Conservation (phyloP, 441 rosid genomes). For the Francoa sonchifolia region DNA sequence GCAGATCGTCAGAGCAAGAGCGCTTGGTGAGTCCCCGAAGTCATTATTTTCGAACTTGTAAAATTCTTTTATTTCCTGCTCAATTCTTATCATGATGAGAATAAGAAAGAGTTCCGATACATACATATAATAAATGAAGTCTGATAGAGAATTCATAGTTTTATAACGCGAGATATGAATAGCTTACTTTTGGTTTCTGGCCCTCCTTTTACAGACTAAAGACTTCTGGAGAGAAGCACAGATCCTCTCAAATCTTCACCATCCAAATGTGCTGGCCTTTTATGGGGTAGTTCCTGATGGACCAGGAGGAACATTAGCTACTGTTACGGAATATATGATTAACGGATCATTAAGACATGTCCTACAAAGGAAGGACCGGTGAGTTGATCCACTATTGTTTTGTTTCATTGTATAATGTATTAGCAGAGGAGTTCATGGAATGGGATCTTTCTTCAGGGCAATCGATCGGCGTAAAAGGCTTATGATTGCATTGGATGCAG, state of each 20-base stretch:
- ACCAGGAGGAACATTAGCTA: slow-evolving; percentile 60
- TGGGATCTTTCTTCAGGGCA: slow-evolving; percentile 29
- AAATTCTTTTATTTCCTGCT: too few relatives aligned
- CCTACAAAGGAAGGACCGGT: slow-evolving; percentile 43
- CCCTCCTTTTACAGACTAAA: slow-evolving; percentile 67
- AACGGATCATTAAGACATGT: slow-evolving; percentile 58
- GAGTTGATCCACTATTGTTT: slow-evolving; percentile 7
- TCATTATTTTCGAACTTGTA: too few relatives aligned
- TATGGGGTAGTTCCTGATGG: slow-evolving; percentile 76
- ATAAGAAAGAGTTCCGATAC: too few relatives aligned
- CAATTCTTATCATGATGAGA: too few relatives aligned
- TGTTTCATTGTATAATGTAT: slow-evolving; percentile 1
- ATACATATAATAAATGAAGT: too few relatives aligned
- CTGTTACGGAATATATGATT: slow-evolving; percentile 62
- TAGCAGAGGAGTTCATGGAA: too few relatives aligned
- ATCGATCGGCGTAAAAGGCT: slow-evolving; percentile 73
- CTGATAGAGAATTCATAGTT: too few relatives aligned
- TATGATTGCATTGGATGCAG: slow-evolving; percentile 73
- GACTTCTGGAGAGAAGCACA: slow-evolving; percentile 77
- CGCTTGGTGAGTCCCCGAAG: slow-evolving; percentile 39
- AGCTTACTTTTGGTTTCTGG: too few relatives aligned
- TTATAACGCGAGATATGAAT: too few relatives aligned
- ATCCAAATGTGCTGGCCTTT: slow-evolving; percentile 88
- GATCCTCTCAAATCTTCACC: slow-evolving; percentile 80
- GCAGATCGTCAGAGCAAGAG: slow-evolving; percentile 72